These are phyloP conservation scores for Dactylellina leptospora DNA, from an alignment of 2,329 filamentous ascomycete species.

Conservation along the genomic window DNA sequence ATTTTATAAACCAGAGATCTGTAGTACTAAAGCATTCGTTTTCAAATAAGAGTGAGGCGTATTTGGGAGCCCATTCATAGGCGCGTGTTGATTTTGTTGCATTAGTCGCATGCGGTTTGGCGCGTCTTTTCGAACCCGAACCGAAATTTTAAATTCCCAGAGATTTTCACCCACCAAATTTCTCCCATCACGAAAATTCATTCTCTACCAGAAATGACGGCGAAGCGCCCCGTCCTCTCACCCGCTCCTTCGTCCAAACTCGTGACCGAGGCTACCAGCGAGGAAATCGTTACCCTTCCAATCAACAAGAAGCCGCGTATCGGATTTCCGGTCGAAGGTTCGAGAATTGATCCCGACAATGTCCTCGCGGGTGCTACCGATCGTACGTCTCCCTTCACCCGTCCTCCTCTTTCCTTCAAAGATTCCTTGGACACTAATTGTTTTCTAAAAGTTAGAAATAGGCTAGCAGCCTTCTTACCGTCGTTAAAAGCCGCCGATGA, in stretches of 20 bases:
- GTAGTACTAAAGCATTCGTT: too few relatives aligned
- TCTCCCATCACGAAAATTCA: not conserved
- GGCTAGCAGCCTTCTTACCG: slow-evolving; percentile 62
- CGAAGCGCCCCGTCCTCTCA: slow-evolving; percentile 15
- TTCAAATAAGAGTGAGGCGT: too few relatives aligned
- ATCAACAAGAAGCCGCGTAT: slow-evolving; percentile 40
- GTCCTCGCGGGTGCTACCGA: slow-evolving; percentile 45
- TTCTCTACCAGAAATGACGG: slow-evolving; percentile 16
- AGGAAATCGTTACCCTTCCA: slow-evolving; percentile 37
- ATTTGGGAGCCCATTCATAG: too few relatives aligned
- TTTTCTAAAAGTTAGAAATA: slow-evolving; percentile 51
- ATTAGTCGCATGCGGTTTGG: too few relatives aligned
- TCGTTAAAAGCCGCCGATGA: slow-evolving; percentile 62
- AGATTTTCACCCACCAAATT: not conserved
- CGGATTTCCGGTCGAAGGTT: slow-evolving; percentile 10
- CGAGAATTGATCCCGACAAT: slow-evolving; percentile 21
- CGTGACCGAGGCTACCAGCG: not conserved
- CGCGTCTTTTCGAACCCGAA: too few relatives aligned
- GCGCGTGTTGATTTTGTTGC: too few relatives aligned
- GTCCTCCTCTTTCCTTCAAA: not conserved
- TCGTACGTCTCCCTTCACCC: slow-evolving; percentile 29
- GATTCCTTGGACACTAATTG: slow-evolving; percentile 17
- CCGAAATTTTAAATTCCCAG: too few relatives aligned
- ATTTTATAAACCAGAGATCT: too few relatives aligned
- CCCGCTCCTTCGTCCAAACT: not conserved